Evolutionary conservation across 495 filamentous ascomycete genomes (phyloP).

Genomic region (Lindgomyces ingoldianus): DNA sequence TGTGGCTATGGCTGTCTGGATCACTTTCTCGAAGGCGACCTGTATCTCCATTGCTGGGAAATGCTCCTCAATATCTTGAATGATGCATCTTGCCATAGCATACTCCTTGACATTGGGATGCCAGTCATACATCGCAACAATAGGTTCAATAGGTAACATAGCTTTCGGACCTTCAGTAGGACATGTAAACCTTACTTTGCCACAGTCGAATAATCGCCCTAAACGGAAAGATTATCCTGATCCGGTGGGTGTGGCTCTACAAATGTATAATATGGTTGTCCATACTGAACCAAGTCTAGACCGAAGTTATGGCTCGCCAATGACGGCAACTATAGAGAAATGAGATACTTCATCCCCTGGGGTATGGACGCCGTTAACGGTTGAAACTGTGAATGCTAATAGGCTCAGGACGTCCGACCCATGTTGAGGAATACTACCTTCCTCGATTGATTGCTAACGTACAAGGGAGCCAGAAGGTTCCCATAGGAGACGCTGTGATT

Average conservation of each 20-base stretch:
- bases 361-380: too few species aligned
- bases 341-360: conserved; percentile 73
- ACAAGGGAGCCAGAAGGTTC: conserved; percentile 62
- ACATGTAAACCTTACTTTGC: not conserved
- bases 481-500: conserved; percentile 77
- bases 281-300: conserved; percentile 39
- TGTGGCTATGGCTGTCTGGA: conserved; percentile 71
- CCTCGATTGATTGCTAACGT: conserved; percentile 64
- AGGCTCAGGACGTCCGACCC: conserved; percentile 46
- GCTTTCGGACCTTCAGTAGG: not conserved
- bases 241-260: conserved; percentile 43
- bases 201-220: conserved; percentile 62
- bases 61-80: conserved; percentile 65
- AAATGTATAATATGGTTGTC: not conserved
- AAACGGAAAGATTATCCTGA: conserved; percentile 55
- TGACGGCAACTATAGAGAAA: conserved; percentile 71
- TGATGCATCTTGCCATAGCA: conserved; percentile 67
- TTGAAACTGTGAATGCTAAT: too few species aligned
- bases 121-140: conserved; percentile 37
- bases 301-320: conserved; percentile 79
- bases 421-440: conserved; percentile 73
- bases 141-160: conserved; percentile 52
- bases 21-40: conserved; percentile 64
- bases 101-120: conserved; percentile 62
- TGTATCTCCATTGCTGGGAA: conserved; percentile 68